Evolutionary conservation across 176 grass and related monocot species (phyloP), one percentile per base, ranked within the genome.

Genomic region (Zea mays): DNA sequence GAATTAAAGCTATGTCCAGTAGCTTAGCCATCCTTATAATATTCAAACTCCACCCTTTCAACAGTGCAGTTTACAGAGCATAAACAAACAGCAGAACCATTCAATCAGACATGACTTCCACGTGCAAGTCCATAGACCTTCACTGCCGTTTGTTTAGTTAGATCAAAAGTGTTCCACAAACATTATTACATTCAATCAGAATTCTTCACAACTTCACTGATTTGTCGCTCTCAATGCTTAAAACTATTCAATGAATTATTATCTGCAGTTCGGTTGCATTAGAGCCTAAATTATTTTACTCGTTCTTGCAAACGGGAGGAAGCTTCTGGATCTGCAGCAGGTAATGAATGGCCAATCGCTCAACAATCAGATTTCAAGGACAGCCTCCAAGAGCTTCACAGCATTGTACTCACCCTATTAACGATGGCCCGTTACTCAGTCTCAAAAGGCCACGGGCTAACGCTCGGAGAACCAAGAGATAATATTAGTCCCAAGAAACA

Each of bases 271-370:
- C 41, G 51, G 51, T 72, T 83, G 35, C 8, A 14, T 56, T 67
- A 68, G 51, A 4, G 5, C 1, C 16, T 77, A 41, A 77, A 46
- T 37, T 49, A 6, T 80, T 48, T n/a, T 36, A 2, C 58, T 44
- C 49, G 6, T 83, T 48, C 50, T 21, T 73, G 51, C 69, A 86
- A 83, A 45, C 64, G 17, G 94, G 77, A 79, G 20, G 56, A 90
- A 87, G 39, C 86, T 97, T 76, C 85, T 86, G 74, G 91, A 97
- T 52, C 75, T 94, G 27, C 27, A 27, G 27, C 27, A 27, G 27
- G 27, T 27, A 27, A 27, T 27, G 27, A 27, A 27, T 27, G 65
- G 14, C 4, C 46, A 80, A 44, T 80, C 16, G 41, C 38, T 7
- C 37, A 55, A 41, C 78, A 74, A n/a, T 55, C 6, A 55, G 20